A percentile compares a stretch with the other conserved stretches of the same genome.
phyloP scores from a whole-genome alignment of 352 stramenopile genomes.

The Phytophthora citricola region DNA sequence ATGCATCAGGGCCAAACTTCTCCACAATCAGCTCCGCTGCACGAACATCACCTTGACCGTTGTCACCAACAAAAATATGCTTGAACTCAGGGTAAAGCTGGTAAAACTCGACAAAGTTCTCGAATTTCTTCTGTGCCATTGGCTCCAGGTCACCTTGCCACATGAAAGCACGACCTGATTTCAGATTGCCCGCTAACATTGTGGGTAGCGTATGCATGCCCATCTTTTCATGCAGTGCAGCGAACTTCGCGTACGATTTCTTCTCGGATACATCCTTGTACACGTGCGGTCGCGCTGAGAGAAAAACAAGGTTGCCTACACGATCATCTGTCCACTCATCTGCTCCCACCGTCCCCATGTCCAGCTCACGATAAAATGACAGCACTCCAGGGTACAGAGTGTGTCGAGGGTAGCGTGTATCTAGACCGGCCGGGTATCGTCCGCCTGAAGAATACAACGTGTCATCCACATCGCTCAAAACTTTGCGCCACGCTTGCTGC shows the following conservation, averaged over 20 bases:
- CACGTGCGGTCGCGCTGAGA: constrained; percentile 97
- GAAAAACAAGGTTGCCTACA: constrained; percentile 97
- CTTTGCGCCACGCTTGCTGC: constrained; percentile 96
- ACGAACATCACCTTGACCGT: constrained; percentile 94
- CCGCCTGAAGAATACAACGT: constrained; percentile 96
- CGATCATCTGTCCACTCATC: constrained; percentile 91
- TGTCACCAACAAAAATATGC: constrained; percentile 99
- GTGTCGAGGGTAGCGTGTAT: constrained; percentile 93
- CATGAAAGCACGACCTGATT: constrained; percentile 95
- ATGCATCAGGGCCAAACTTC: constrained; percentile 61
- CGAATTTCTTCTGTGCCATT: constrained; percentile 98
- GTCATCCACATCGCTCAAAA: constrained; percentile 98
- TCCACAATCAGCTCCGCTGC: constrained; percentile 91
- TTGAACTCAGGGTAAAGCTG: constrained; percentile 98
- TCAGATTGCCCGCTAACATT: constrained; percentile 94
- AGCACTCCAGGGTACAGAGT: constrained; percentile 98
- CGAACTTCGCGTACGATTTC: constrained; percentile 97
- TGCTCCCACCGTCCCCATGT: constrained; percentile 92
- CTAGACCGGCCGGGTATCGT: constrained; percentile 95
- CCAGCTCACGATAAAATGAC: constrained; percentile 98
- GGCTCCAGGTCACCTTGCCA: constrained; percentile 96
- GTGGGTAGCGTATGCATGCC: constrained; percentile 96
- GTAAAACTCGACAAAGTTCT: constrained; percentile 94
- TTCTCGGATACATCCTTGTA: constrained; percentile 99
- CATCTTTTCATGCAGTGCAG: constrained; percentile 91